phyloP scores from a whole-genome alignment of 2,329 filamentous ascomycete species.

The Fusarium sp. region DNA sequence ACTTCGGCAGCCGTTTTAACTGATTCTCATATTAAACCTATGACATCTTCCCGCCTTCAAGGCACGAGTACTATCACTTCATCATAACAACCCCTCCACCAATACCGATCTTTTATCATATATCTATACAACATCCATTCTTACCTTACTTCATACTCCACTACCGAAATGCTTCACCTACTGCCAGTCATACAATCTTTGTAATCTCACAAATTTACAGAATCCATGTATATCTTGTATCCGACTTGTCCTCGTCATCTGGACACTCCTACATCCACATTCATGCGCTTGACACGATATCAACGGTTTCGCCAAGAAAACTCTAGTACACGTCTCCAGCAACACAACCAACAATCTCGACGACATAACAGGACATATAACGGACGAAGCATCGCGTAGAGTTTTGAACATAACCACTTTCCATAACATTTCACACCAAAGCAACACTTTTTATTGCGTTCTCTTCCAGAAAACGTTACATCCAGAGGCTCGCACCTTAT shows the following conservation, averaged over 20 bases:
- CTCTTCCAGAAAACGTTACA: not conserved
- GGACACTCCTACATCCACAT: slow-evolving; percentile 31
- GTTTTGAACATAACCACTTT: not conserved
- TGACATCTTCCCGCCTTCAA: slow-evolving; percentile 32
- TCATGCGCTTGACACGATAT: slow-evolving; percentile 40
- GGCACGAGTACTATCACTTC: slow-evolving; percentile 21
- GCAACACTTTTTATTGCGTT: slow-evolving; percentile 11
- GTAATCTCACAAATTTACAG: slow-evolving; percentile 31
- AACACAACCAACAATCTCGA: slow-evolving; percentile 8
- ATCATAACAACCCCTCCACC: slow-evolving; percentile 26
- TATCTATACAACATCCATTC: not conserved
- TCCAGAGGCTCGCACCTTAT: slow-evolving; percentile 42
- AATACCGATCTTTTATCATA: not conserved
- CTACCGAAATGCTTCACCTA: slow-evolving; percentile 28
- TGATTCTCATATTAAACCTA: slow-evolving; percentile 24
- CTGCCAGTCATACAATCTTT: slow-evolving; percentile 14
- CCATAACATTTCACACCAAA: slow-evolving; percentile 3
- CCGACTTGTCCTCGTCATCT: slow-evolving; percentile 30
- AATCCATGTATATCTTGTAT: slow-evolving; percentile 43
- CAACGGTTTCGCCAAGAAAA: slow-evolving; percentile 40
- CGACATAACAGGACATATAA: slow-evolving; percentile 10
- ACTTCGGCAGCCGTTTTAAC: slow-evolving; percentile 32
- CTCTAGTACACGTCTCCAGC: slow-evolving; percentile 21
- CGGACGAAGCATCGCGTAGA: slow-evolving; percentile 16
- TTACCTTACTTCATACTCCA: not conserved